phyloP scores from a whole-genome alignment of 164 flowering plant species.

The Aristolochia fimbriata region DNA sequence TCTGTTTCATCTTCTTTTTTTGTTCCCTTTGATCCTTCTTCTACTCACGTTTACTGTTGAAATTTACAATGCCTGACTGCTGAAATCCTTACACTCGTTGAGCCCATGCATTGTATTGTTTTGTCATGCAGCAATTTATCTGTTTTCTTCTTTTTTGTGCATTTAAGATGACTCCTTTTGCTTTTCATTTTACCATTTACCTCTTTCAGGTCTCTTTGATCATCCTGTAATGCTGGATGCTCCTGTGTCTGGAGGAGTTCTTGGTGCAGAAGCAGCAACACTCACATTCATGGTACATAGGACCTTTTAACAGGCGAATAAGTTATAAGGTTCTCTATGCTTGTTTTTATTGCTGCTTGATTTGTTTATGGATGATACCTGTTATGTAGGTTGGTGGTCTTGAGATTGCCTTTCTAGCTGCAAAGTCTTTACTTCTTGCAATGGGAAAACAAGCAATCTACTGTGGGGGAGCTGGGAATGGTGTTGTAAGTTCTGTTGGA shows the following conservation, averaged over 20 bases:
- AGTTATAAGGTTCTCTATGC: not conserved
- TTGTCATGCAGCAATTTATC: too few species aligned
- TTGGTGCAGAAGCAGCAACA: constrained; percentile 84
- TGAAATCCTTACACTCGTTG: too few species aligned
- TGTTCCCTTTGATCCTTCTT: too few species aligned
- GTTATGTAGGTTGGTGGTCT: constrained; percentile 74
- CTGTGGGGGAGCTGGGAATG: constrained; percentile 89
- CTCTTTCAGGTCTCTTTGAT: constrained; percentile 21
- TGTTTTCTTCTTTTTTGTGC: not conserved
- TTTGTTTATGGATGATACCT: not conserved
- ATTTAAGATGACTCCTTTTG: constrained; percentile 1
- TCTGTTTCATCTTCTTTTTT: not conserved
- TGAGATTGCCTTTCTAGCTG: constrained; percentile 64
- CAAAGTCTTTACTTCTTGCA: constrained; percentile 58
- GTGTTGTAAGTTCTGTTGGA: constrained; percentile 47
- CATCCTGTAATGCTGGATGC: constrained; percentile 83
- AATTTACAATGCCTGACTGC: too few species aligned
- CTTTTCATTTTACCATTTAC: constrained; percentile 1
- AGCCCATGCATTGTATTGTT: too few species aligned
- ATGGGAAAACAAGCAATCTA: constrained; percentile 77
- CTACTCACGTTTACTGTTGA: too few species aligned
- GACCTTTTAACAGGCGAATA: not conserved
- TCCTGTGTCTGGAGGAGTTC: constrained; percentile 94
- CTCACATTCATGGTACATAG: constrained; percentile 89
- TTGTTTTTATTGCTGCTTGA: not conserved